Percentiles rank a stretch among this genome's conserved stretches.
These are phyloP conservation scores for Ogataea angusta DNA, from an alignment of 805 yeast genomes.

Conservation along the genomic window DNA sequence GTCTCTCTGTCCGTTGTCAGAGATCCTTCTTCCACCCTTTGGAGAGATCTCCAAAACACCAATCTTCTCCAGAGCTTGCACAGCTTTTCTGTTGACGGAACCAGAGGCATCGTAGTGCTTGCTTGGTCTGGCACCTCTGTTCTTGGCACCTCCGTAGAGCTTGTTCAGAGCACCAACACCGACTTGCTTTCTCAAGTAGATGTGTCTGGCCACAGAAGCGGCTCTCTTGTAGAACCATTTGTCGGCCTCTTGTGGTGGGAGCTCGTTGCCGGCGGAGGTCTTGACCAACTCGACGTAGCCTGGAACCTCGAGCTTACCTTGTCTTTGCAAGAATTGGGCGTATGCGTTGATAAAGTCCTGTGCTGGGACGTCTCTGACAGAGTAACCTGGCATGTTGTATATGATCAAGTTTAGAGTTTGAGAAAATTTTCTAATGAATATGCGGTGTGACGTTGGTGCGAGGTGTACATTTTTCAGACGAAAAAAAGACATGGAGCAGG, in stretches of 20 bases:
- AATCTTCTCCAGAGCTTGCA: slow-evolving; percentile 97
- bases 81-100: slow-evolving; percentile 96
- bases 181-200: slow-evolving; percentile 98
- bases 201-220: slow-evolving; percentile 99
- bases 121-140: slow-evolving; percentile 99
- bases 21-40: slow-evolving; percentile 99
- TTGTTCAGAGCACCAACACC: slow-evolving; percentile 99
- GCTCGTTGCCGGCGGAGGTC: slow-evolving; percentile 98
- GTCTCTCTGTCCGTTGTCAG: slow-evolving; percentile 99
- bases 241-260: slow-evolving; percentile 99
- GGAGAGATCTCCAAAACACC: slow-evolving; percentile 95
- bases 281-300: slow-evolving; percentile 99
- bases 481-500: too few relatives aligned
- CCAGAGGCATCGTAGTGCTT: slow-evolving; percentile 99
- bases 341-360: slow-evolving; percentile 99
- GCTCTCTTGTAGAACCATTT: slow-evolving; percentile 99
- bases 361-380: slow-evolving; percentile 99
- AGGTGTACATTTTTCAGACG: slow-evolving; percentile 8
- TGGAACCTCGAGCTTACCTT: slow-evolving; percentile 99
- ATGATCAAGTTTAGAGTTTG: slow-evolving; percentile 13
- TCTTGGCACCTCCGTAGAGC: slow-evolving; percentile 97
- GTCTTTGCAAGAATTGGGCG: slow-evolving; percentile 99
- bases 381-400: slow-evolving; percentile 90
- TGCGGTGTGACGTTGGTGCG: slow-evolving; percentile 7
- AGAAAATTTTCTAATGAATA: slow-evolving; percentile 13